Percentiles rank a stretch among this genome's conserved stretches.
phyloP scores from a whole-genome alignment of 306 rosid genomes.

The Gastrolobium bilobum region DNA sequence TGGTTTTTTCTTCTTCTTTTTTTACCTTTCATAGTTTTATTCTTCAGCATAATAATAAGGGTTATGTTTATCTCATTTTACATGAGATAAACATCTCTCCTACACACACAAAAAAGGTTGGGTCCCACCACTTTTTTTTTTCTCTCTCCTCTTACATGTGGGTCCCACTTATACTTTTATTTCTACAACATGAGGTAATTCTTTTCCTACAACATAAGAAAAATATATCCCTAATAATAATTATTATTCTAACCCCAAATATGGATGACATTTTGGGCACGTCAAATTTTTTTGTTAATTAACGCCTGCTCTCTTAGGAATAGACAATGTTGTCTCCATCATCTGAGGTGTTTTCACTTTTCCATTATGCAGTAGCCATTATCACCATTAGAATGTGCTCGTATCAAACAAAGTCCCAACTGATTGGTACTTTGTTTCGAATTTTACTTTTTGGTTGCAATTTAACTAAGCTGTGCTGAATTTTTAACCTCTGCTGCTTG shows the following conservation, averaged over 20 bases:
- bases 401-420: constrained; percentile 52
- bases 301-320: constrained; percentile 61
- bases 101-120: no score
- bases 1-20: constrained; percentile 43
- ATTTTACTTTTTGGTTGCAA: constrained; percentile 51
- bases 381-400: constrained; percentile 52
- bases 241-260: constrained; percentile 60
- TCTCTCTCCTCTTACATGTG: no score
- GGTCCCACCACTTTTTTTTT: no score
- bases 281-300: constrained; percentile 57
- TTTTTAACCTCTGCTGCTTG: constrained; percentile 45
- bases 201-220: no score
- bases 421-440: constrained; percentile 53
- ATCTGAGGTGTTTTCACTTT: constrained; percentile 59
- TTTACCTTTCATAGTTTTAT: constrained; percentile 14
- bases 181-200: no score
- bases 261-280: constrained; percentile 73
- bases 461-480: constrained; percentile 30
- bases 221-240: no score
- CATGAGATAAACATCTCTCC: no score
- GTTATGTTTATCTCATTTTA: no score
- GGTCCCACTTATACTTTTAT: no score
- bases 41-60: constrained; percentile 53
- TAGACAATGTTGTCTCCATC: constrained; percentile 74
- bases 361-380: constrained; percentile 60